Base-by-base conservation (phyloP, 441 rosid genomes). In the Arabidopsis hybrid region DNA sequence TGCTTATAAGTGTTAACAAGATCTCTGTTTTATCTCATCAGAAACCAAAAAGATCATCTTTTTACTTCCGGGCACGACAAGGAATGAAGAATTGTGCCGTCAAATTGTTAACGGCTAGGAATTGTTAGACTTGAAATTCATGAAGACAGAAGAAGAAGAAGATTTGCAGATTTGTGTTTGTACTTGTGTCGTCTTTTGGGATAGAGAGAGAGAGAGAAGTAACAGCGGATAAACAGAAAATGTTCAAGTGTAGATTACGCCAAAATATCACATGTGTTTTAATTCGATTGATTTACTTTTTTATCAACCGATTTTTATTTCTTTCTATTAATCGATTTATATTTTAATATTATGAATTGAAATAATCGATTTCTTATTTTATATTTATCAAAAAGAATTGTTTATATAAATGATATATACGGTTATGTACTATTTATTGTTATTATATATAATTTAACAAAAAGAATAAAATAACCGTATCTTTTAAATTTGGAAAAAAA, bases 241-340 rank as follows among this genome's bases (percentile, higher is more conserved):
- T 57, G 72, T 77, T 65, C 9, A 1, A 71, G 80, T 77, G 58
- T 8, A 59, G 14, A 70, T 70, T 58, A 58, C 76, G 66, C 61
- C 21, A 21, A 63, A n/a, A 45, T 32, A 5, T 18, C 61, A 50
- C 72, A 65, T 70, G 76, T 71, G 76, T 76, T 70, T 47, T 63
- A 55, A 47, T 63, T 62, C 42, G 0, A 36, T 38, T 70, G 6
- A 42, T 67, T 66, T 39, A 3, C 9, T 14, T 69, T 50, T 53
- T 0, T 39, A 21, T 7, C 47, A 39, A 6, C 58, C 26, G 1
- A n/a, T 46, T 11, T 6, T 31, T 6, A n/a, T 59, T 36, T 16
- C 3, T 35, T 4, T 21, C 26, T 21, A 21, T 12, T 46, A 21
- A 32, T 57, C 46, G 50, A 21, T 21, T 21, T 21, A 21, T 21